Percentiles rank a stretch among this genome's conserved stretches.
Evolutionary conservation across 176 grass and related monocot genomes (phyloP).

Genomic region (Aegilops longissima): DNA sequence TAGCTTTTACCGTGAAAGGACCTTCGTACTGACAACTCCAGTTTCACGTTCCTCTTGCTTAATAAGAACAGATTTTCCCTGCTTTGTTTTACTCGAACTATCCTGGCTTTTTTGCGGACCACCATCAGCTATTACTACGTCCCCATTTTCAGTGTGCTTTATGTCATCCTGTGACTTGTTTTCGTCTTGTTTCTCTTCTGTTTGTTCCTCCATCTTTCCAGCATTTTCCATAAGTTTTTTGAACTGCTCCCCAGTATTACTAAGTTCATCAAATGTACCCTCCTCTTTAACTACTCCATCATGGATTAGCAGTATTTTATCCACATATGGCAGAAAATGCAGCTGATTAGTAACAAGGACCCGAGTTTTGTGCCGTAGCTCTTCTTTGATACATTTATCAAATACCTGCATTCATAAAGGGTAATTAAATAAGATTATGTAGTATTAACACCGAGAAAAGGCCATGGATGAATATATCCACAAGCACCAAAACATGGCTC

Average conservation of each 20-base stretch:
- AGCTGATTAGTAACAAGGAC: constrained; percentile 98
- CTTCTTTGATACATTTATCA: constrained; percentile 96
- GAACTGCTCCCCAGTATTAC: constrained; percentile 72
- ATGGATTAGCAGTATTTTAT: constrained; percentile 88
- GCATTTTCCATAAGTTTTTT: constrained; percentile 99
- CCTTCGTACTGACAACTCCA: constrained; percentile 82
- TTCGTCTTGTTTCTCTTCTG: constrained; percentile 74
- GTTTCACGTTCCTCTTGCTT: constrained; percentile 99
- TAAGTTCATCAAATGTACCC: constrained; percentile 97
- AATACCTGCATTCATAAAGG: constrained; percentile 69
- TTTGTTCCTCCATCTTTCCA: constrained; percentile 98
- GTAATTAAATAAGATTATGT: constrained; percentile 22
- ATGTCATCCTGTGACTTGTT: constrained; percentile 35
- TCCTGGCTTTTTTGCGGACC: constrained; percentile 49
- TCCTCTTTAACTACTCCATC: constrained; percentile 94
- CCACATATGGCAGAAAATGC: constrained; percentile 94
- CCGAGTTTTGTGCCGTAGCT: constrained; percentile 86
- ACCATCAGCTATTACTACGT: constrained; percentile 31
- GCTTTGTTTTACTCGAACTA: constrained; percentile 60
- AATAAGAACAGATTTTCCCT: constrained; percentile 87
- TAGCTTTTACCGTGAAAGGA: constrained; percentile 83
- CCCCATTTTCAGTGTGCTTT: constrained; percentile 63
- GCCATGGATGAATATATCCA: neutral
- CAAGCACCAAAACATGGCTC: neutral
- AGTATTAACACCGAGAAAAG: neutral